A percentile compares a stretch with the other conserved stretches of the same genome.
Conservation (phyloP, 73 alveolate genomes). For the Paraurostyla sp. region DNA sequence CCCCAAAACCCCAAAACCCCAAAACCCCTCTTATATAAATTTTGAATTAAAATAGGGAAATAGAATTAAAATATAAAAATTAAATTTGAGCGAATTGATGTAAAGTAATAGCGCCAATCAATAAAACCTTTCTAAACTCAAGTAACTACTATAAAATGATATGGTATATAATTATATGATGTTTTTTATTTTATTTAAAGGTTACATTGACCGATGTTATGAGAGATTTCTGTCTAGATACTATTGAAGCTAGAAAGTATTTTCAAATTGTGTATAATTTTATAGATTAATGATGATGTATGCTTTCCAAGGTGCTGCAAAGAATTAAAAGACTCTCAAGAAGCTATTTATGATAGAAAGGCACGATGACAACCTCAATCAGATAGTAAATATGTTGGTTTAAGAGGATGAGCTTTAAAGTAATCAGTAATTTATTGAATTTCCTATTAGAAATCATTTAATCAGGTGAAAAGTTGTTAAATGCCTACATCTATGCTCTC, state of each 20-base stretch:
- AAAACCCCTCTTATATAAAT: too few relatives aligned
- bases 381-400: not conserved
- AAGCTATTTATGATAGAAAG: conserved; percentile 17
- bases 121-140: not conserved
- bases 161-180: not conserved
- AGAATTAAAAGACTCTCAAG: not conserved
- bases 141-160: not conserved
- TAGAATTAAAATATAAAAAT: not conserved
- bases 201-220: conserved; percentile 1
- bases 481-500: conserved; percentile 7
- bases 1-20: too few relatives aligned
- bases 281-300: conserved; percentile 9
- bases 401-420: not conserved
- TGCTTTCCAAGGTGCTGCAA: not conserved
- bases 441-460: not conserved
- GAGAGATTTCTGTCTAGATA: not conserved
- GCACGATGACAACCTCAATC: not conserved
- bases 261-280: not conserved
- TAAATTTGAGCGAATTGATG: conserved; percentile 8
- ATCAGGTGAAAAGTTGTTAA: not conserved
- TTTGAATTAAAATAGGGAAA: too few relatives aligned
- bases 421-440: not conserved
- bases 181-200: not conserved
- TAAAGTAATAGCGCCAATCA: conserved; percentile 21
- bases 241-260: not conserved